These are phyloP conservation scores for Trametes gibbosa DNA, from an alignment of 768 basidiomycete genomes.

Conservation along the genomic window DNA sequence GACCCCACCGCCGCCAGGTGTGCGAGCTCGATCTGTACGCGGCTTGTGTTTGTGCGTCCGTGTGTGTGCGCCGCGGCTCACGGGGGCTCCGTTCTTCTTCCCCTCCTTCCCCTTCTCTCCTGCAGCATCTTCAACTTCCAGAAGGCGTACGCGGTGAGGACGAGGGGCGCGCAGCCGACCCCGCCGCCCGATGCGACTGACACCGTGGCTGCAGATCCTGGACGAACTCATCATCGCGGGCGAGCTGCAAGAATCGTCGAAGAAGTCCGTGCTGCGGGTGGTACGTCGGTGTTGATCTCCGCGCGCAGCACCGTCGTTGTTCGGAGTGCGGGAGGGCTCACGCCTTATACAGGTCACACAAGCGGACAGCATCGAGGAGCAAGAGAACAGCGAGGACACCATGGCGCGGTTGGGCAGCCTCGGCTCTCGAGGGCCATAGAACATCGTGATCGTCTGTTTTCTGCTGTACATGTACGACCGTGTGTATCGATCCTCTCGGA, in stretches of 20 bases:
- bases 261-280: conserved; percentile 62
- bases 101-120: not conserved
- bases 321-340: too few species aligned
- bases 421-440: conserved; percentile 53
- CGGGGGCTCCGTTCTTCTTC: too few species aligned
- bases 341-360: conserved; percentile 68
- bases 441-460: not conserved
- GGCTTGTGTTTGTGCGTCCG: not conserved
- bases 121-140: conserved; percentile 95
- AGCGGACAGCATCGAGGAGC: conserved; percentile 80
- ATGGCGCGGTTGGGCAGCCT: conserved; percentile 58
- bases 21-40: conserved; percentile 90
- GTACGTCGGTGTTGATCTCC: conserved; percentile 33
- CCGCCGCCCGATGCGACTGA: not conserved
- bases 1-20: conserved; percentile 46
- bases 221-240: conserved; percentile 94
- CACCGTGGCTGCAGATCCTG: conserved; percentile 52
- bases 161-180: conserved; percentile 18
- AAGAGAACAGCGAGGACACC: conserved; percentile 80
- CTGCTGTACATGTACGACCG: conserved; percentile 1
- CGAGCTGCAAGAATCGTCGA: conserved; percentile 91
- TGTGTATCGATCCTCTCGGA: conserved; percentile 7
- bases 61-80: not conserved
- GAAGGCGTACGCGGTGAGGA: conserved; percentile 81
- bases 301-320: not conserved